phyloP scores from a whole-genome alignment of 2,329 filamentous ascomycete genomes.

The Neonectria hederae region DNA sequence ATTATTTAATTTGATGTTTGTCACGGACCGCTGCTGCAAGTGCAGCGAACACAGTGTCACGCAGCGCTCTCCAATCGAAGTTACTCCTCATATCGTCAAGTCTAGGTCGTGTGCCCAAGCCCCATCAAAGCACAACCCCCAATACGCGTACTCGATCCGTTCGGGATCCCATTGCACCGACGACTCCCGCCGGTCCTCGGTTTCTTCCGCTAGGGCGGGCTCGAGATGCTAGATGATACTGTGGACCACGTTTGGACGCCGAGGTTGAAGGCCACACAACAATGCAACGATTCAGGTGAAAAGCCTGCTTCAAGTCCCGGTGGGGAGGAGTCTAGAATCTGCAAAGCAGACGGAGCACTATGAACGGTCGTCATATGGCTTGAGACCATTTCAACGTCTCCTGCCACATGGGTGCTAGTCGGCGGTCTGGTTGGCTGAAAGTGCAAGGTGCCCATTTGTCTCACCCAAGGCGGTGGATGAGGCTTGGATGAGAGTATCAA shows the following conservation, averaged over 20 bases:
- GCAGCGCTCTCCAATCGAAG: neutral
- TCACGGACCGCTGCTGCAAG: neutral
- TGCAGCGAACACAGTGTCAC: neutral
- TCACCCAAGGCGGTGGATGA: conserved; percentile 9
- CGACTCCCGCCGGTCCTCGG: neutral
- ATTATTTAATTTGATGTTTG: too few species aligned
- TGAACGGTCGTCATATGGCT: neutral
- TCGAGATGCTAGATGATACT: neutral
- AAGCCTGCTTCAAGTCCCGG: neutral
- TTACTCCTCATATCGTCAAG: neutral
- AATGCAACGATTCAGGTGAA: conserved; percentile 16
- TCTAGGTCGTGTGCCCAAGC: neutral
- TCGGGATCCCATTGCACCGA: neutral
- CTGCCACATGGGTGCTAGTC: conserved; percentile 8
- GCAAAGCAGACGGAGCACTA: neutral
- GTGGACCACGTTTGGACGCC: neutral
- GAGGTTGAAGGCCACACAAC: neutral
- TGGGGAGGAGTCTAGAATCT: conserved; percentile 10
- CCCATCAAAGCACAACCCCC: neutral
- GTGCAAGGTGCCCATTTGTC: conserved; percentile 6
- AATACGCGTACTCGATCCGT: conserved; percentile 3
- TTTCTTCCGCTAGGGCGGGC: neutral
- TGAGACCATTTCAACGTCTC: conserved; percentile 1
- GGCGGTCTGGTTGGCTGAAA: neutral
- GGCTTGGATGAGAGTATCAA: neutral